Conservation (phyloP, 2,329 filamentous ascomycete species). For the Tolypocladium nubicola region DNA sequence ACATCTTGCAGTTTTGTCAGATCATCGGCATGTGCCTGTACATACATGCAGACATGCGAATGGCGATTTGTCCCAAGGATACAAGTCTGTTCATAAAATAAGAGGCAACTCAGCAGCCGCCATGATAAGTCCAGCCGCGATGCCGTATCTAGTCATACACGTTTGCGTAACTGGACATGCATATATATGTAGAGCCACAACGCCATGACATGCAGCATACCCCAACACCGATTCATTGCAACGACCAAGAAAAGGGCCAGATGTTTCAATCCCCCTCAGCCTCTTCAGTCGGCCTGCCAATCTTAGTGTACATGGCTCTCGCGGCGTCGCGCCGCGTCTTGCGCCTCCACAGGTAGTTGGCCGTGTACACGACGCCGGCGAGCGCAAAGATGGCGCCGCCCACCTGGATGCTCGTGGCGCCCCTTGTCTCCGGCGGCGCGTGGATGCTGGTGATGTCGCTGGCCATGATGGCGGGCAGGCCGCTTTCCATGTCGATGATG, state of each 20-base stretch:
- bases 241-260: no score
- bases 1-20: no score
- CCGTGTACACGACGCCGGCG: neutral
- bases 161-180: neutral
- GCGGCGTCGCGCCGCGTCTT: neutral
- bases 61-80: neutral
- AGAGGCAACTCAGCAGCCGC: neutral
- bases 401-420: neutral
- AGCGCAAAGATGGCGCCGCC: neutral
- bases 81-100: neutral
- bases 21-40: no score
- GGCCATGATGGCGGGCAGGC: neutral
- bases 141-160: neutral
- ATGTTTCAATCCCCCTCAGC: no score
- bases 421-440: neutral
- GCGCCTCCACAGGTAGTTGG: slow-evolving; percentile 6
- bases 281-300: slow-evolving; percentile 14
- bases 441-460: neutral
- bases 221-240: neutral
- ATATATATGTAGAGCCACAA: neutral
- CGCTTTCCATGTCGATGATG: neutral
- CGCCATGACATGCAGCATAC: neutral
- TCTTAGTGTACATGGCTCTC: slow-evolving; percentile 6
- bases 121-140: neutral
- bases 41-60: neutral